A percentile compares a stretch with the other conserved stretches of the same genome.
phyloP scores from a whole-genome alignment of 495 filamentous ascomycete species.

The Neurospora sp. region DNA sequence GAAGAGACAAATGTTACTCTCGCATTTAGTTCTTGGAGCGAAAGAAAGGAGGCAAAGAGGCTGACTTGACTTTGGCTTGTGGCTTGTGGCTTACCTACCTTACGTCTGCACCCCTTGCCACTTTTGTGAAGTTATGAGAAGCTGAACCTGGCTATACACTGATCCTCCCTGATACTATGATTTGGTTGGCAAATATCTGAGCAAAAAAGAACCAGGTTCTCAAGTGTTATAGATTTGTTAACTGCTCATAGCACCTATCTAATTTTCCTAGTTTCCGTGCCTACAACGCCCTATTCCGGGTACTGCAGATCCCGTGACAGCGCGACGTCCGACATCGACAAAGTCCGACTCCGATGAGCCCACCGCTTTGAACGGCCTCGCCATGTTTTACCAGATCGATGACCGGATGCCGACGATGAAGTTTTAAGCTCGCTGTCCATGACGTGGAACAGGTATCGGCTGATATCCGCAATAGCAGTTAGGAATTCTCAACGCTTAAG shows the following conservation, averaged over 20 bases:
- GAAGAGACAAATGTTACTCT: not conserved
- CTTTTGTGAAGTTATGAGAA: not conserved
- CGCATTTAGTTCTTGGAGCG: not conserved
- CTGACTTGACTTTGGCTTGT: not conserved
- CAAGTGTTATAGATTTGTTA: too few relatives aligned
- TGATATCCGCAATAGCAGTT: too few relatives aligned
- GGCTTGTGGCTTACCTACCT: not conserved
- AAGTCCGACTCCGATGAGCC: not conserved
- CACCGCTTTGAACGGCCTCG: not conserved
- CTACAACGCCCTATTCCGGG: not conserved
- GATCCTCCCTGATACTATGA: not conserved
- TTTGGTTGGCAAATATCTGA: not conserved
- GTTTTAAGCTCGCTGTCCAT: not conserved
- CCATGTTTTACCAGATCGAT: not conserved
- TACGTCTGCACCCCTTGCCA: not conserved
- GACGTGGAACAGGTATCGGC: not conserved
- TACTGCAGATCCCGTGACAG: not conserved
- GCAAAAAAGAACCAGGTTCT: too few relatives aligned
- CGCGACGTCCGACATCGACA: not conserved
- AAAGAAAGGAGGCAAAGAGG: not conserved
- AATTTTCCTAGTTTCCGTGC: not conserved
- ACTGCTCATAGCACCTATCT: not conserved
- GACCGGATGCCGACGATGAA: not conserved
- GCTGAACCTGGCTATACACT: not conserved
- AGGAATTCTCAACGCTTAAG: not conserved